Evolutionary conservation across 352 stramenopile species (phyloP).

Genomic region (Phytopythium delawarense): DNA sequence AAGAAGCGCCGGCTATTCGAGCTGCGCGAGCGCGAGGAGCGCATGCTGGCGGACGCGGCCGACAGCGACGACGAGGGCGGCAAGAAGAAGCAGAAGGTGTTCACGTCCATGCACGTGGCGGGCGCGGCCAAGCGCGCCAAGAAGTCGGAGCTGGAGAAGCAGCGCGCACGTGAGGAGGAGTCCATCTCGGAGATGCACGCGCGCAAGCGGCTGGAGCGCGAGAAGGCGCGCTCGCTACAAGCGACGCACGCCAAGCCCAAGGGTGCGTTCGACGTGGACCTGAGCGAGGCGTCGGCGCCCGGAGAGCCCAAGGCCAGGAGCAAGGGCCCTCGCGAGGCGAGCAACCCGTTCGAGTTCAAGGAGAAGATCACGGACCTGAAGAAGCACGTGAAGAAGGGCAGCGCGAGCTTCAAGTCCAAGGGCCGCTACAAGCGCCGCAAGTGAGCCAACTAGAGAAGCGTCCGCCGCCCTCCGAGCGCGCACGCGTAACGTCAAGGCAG

Average conservation of each 20-base stretch:
- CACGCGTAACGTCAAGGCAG: no score
- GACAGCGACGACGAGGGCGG: slow-evolving; percentile 35
- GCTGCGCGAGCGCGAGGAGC: slow-evolving; percentile 79
- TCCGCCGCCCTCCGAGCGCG: no score
- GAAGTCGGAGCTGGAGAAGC: slow-evolving; percentile 54
- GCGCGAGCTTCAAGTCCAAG: slow-evolving; percentile 90
- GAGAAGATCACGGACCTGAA: slow-evolving; percentile 90
- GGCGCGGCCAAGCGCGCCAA: slow-evolving; percentile 80
- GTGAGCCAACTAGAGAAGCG: slow-evolving; percentile 27
- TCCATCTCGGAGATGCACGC: slow-evolving; percentile 79
- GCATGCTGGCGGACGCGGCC: slow-evolving; percentile 61
- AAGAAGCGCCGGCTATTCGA: slow-evolving; percentile 84
- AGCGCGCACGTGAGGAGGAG: slow-evolving; percentile 57
- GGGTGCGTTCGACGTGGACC: slow-evolving; percentile 72
- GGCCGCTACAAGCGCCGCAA: slow-evolving; percentile 81
- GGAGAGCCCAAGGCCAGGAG: slow-evolving; percentile 24
- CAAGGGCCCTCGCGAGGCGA: slow-evolving; percentile 36
- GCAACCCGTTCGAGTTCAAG: slow-evolving; percentile 83
- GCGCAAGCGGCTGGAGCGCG: slow-evolving; percentile 73
- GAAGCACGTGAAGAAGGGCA: slow-evolving; percentile 87
- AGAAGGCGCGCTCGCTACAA: slow-evolving; percentile 56
- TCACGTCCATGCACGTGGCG: slow-evolving; percentile 76
- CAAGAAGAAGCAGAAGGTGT: slow-evolving; percentile 64
- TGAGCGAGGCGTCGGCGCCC: slow-evolving; percentile 26
- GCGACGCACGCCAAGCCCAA: slow-evolving; percentile 39